phyloP scores from a whole-genome alignment of 768 basidiomycete genomes.

The Infundibulicybe gibba region DNA sequence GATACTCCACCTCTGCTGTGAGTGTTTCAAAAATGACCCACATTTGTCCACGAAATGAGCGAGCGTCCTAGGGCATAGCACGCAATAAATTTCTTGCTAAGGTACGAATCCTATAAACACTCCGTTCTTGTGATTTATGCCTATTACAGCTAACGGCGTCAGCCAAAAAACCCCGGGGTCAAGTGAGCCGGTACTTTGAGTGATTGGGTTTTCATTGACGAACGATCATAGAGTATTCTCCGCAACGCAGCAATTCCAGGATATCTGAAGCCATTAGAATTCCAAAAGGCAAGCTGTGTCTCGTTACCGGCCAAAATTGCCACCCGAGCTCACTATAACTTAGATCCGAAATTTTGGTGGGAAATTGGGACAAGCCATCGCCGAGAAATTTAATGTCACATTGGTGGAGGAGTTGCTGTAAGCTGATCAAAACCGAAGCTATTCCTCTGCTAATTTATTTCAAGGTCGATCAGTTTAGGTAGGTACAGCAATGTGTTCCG shows the following conservation, averaged over 20 bases:
- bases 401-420: slow-evolving; percentile 91
- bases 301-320: too few species aligned
- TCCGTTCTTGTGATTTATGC: background rate
- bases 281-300: slow-evolving; percentile 65
- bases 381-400: slow-evolving; percentile 83
- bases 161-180: slow-evolving; percentile 86
- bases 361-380: slow-evolving; percentile 86
- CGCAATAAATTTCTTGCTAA: slow-evolving; percentile 96
- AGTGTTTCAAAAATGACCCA: slow-evolving; percentile 17
- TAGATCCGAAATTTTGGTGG: slow-evolving; percentile 95
- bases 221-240: slow-evolving; percentile 63
- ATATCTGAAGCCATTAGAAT: slow-evolving; percentile 82
- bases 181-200: slow-evolving; percentile 40
- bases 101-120: slow-evolving; percentile 34
- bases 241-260: slow-evolving; percentile 79
- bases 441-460: slow-evolving; percentile 4
- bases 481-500: slow-evolving; percentile 7
- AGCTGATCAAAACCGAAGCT: slow-evolving; percentile 22
- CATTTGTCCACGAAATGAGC: background rate
- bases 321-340: too few species aligned
- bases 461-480: slow-evolving; percentile 61
- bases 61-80: slow-evolving; percentile 65
- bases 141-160: slow-evolving; percentile 75
- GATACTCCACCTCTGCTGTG: slow-evolving; percentile 94
- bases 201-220: background rate